Percentiles rank a stretch among this genome's conserved stretches.
phyloP scores from a whole-genome alignment of 1,139 yeast species.

The Saccharomyces hybrid region DNA sequence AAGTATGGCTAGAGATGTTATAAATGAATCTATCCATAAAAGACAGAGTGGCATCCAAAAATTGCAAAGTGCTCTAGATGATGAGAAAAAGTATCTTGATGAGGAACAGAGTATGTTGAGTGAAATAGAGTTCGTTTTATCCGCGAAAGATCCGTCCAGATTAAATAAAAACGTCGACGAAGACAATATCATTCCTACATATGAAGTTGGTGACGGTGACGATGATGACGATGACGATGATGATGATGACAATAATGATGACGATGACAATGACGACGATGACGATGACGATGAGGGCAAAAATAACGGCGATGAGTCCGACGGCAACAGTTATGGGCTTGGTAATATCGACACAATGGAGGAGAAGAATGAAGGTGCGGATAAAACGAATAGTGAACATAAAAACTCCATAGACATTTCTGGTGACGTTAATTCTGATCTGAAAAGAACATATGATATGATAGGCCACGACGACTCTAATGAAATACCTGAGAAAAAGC shows the following conservation, averaged over 20 bases:
- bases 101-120: constrained; percentile 21
- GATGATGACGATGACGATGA: constrained; percentile 13
- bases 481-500: background rate
- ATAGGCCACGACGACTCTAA: background rate
- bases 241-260: too few relatives aligned
- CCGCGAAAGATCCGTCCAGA: constrained; percentile 23
- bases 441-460: background rate
- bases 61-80: constrained; percentile 17
- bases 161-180: constrained; percentile 9
- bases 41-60: constrained; percentile 16
- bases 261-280: constrained; percentile 9
- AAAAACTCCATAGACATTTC: background rate
- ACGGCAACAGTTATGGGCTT: background rate
- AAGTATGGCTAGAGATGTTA: constrained; percentile 20
- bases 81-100: constrained; percentile 17
- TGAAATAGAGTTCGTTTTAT: constrained; percentile 25
- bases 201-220: constrained; percentile 22
- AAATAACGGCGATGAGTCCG: background rate
- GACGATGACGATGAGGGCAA: constrained; percentile 6
- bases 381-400: background rate
- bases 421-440: background rate
- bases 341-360: background rate
- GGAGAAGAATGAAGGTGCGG: background rate
- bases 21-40: constrained; percentile 15
- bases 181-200: constrained; percentile 23